Percentiles rank a stretch among this genome's conserved stretches.
phyloP scores from a whole-genome alignment of 768 basidiomycete genomes.

The Collybiopsis luxurians region DNA sequence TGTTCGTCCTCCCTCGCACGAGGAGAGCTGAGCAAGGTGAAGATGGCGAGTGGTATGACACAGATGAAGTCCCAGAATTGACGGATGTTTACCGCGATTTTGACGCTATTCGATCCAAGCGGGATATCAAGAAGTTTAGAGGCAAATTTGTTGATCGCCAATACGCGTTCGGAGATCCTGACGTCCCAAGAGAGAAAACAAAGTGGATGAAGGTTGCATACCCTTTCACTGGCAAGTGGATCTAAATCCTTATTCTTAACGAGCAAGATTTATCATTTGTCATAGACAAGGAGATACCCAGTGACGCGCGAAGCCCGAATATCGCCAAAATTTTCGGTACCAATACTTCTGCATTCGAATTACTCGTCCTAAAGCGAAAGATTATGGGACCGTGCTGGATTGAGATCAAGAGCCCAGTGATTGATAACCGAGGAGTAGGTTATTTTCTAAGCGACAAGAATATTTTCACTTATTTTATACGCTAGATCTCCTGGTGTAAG shows the following conservation, averaged over 20 bases:
- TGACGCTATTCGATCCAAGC: constrained; percentile 68
- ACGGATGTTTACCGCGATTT: constrained; percentile 83
- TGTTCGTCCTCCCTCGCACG: constrained; percentile 83
- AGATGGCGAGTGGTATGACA: constrained; percentile 61
- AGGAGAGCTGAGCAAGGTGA: constrained; percentile 56
- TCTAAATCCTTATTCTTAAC: neutral
- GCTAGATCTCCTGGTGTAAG: constrained; percentile 95
- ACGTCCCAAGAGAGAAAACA: constrained; percentile 74
- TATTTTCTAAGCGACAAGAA: neutral
- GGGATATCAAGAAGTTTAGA: constrained; percentile 76
- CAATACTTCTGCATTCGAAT: constrained; percentile 89
- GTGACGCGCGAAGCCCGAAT: constrained; percentile 73
- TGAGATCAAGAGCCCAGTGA: constrained; percentile 68
- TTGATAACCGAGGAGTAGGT: constrained; percentile 79
- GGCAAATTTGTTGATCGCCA: constrained; percentile 84
- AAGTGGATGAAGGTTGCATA: constrained; percentile 96
- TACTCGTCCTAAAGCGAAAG: constrained; percentile 91
- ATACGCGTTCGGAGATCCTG: constrained; percentile 88
- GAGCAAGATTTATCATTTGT: neutral
- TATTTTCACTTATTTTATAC: constrained; percentile 1
- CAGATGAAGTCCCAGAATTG: constrained; percentile 68
- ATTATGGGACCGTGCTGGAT: constrained; percentile 99
- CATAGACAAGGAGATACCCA: constrained; percentile 72
- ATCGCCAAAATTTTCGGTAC: constrained; percentile 90
- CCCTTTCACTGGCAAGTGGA: constrained; percentile 70